These are phyloP conservation scores for Ramularia collo-cygni DNA, from an alignment of 2,329 filamentous ascomycete species.

Conservation along the genomic window DNA sequence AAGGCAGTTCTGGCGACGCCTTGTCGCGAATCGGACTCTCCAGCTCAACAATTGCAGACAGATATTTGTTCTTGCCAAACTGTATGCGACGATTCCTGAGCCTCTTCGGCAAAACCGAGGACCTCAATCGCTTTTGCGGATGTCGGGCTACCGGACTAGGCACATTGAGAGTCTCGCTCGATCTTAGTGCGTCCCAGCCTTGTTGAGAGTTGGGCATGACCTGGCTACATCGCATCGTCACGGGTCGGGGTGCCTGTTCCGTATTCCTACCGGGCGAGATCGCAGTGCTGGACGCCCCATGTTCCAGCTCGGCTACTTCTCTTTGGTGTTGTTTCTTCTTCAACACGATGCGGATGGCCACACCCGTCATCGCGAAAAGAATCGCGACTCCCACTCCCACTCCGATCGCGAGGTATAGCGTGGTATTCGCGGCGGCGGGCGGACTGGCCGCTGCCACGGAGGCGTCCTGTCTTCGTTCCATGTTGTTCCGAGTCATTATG, in stretches of 20 bases:
- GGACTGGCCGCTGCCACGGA: constrained; percentile 5
- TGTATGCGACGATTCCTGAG: constrained; percentile 17
- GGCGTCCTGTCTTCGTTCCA: background rate
- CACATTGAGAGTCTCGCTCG: constrained; percentile 31
- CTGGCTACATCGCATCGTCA: constrained; percentile 14
- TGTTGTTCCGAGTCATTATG: constrained; percentile 2
- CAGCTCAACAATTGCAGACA: constrained; percentile 37
- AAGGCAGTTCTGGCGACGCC: constrained; percentile 24
- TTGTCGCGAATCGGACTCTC: constrained; percentile 15
- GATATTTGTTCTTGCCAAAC: constrained; percentile 19
- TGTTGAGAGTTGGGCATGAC: constrained; percentile 24
- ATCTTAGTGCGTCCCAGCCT: constrained; percentile 37
- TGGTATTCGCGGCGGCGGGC: constrained; percentile 8
- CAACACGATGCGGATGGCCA: constrained; percentile 19
- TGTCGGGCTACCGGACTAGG: constrained; percentile 7
- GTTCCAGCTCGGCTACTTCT: constrained; percentile 23
- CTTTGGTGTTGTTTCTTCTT: constrained; percentile 21
- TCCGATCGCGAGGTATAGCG: constrained; percentile 23
- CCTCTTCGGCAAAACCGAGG: constrained; percentile 20
- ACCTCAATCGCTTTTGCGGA: constrained; percentile 16
- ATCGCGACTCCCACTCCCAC: constrained; percentile 23
- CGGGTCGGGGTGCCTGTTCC: constrained; percentile 17
- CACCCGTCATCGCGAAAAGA: constrained; percentile 19
- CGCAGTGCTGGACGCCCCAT: constrained; percentile 8
- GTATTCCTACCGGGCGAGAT: constrained; percentile 11